Conservation (phyloP, 768 basidiomycete species). For the Tylopilus sp. region DNA sequence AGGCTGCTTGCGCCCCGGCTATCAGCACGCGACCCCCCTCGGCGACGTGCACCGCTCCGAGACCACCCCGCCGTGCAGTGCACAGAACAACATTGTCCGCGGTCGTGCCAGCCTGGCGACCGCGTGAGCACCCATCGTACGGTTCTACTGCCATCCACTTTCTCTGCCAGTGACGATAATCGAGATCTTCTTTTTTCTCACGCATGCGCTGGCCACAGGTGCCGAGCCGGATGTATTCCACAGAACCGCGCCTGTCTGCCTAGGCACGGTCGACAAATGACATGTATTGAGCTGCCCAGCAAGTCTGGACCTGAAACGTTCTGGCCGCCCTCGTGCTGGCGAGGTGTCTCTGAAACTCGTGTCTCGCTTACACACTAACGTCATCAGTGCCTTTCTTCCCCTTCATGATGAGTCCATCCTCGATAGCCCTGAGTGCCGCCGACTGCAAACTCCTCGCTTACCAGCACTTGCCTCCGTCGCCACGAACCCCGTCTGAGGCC, state of each 20-base stretch:
- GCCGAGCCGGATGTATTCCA: not conserved
- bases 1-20: too few relatives aligned
- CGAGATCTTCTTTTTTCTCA: not conserved
- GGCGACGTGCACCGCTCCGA: not conserved
- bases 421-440: not conserved
- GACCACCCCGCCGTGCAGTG: too few relatives aligned
- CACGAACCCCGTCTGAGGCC: not conserved
- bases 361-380: constrained; percentile 17
- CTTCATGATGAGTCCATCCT: not conserved
- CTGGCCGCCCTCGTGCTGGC: not conserved
- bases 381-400: constrained; percentile 5
- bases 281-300: not conserved
- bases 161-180: too few relatives aligned
- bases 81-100: too few relatives aligned
- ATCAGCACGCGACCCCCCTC: not conserved
- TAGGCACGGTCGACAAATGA: not conserved
- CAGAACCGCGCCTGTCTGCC: not conserved
- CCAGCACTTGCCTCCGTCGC: not conserved
- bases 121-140: not conserved
- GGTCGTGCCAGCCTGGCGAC: not conserved
- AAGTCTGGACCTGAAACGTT: constrained; percentile 13
- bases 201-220: not conserved
- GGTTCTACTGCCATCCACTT: not conserved
- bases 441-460: not conserved
- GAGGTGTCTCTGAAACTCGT: constrained; percentile 5